Evolutionary conservation across 2,329 filamentous ascomycete genomes (phyloP).

Genomic region (Coccinonectria pachysandricola): DNA sequence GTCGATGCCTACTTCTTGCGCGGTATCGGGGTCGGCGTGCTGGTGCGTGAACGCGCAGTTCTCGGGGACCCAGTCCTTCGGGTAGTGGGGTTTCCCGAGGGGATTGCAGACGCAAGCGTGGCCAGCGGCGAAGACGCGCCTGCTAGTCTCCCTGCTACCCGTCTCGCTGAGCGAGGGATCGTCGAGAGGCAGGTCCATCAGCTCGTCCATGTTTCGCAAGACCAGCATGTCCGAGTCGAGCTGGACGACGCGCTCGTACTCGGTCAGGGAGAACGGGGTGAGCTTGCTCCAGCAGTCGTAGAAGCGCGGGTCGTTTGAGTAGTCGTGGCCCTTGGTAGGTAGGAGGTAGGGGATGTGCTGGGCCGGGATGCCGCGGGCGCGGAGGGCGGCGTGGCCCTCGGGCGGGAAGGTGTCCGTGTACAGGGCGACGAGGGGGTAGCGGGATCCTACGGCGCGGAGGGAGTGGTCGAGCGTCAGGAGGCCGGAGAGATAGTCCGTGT

Average conservation of each 20-base stretch:
- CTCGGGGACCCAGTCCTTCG: constrained; percentile 51
- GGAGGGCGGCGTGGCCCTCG: constrained; percentile 58
- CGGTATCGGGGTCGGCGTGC: constrained; percentile 34
- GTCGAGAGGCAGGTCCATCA: constrained; percentile 76
- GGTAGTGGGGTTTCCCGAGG: constrained; percentile 67
- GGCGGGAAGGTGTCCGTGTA: constrained; percentile 70
- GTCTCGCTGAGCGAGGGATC: constrained; percentile 18
- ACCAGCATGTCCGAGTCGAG: constrained; percentile 86
- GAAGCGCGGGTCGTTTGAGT: constrained; percentile 70
- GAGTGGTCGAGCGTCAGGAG: constrained; percentile 74
- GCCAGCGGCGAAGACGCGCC: constrained; percentile 67
- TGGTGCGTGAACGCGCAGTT: constrained; percentile 51
- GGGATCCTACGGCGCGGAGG: constrained; percentile 52
- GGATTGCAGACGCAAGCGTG: constrained; percentile 86
- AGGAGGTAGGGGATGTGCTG: constrained; percentile 64
- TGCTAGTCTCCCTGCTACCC: constrained; percentile 21
- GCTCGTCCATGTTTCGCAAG: constrained; percentile 77
- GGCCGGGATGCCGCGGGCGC: constrained; percentile 56
- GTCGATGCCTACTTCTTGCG: constrained; percentile 35
- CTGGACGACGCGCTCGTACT: constrained; percentile 73
- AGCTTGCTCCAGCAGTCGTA: constrained; percentile 88
- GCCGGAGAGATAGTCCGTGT: constrained; percentile 69
- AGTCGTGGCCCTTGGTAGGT: constrained; percentile 56
- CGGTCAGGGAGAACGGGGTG: constrained; percentile 61
- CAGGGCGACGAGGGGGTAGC: constrained; percentile 71